Evolutionary conservation across 1,284 basidiomycete genomes (phyloP), one percentile per base, ranked within the genome.

Genomic region (Meira nashicola): DNA sequence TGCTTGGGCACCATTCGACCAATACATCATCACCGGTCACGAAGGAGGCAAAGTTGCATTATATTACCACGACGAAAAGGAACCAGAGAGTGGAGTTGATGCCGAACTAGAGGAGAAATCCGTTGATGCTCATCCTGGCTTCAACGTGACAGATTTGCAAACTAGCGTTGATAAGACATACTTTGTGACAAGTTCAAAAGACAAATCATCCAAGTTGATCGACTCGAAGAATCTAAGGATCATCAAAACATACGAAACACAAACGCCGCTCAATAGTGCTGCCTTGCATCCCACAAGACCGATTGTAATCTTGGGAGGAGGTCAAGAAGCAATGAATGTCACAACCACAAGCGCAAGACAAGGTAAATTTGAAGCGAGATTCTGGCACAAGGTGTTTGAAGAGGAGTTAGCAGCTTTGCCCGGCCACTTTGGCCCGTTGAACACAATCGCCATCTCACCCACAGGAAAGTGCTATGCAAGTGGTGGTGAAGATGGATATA

Each of bases 311-410:
- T 65, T 96, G 43, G 95, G 95, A 55, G 94, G 94, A 80, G 94
- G 94, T 57, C 94, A 97, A 80, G 94, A 97, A 78, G 94, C 94
- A 9, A 96, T 94, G 92, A 88, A 83, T 74, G 94, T 98, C 58
- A 97, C 95, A 14, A 97, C 92, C 4, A 98, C 94, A 1, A 91
- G 89, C 6, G 79, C 87, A 39, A 86, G 94, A 58, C 90, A 95
- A 79, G 95, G 94, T 43, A 94, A 95, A 80, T 99, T 99, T 80
- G 95, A 98, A 82, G 92, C 92, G 2, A 85, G 93, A 50, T 97
- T 98, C 83, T 98, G 92, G 92, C 94, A 99, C 83, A 92, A 90
- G 76, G 84, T 98, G 46, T 92, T 97, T 72, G 94, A 97, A 80
- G 94, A 98, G 83, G 94, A 98, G 80, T 89, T n/a, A 8, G 46